A percentile compares a stretch with the other conserved stretches of the same genome.
These are phyloP conservation scores for Cercophora sp. DNA, from an alignment of 495 filamentous ascomycete species.

Conservation along the genomic window DNA sequence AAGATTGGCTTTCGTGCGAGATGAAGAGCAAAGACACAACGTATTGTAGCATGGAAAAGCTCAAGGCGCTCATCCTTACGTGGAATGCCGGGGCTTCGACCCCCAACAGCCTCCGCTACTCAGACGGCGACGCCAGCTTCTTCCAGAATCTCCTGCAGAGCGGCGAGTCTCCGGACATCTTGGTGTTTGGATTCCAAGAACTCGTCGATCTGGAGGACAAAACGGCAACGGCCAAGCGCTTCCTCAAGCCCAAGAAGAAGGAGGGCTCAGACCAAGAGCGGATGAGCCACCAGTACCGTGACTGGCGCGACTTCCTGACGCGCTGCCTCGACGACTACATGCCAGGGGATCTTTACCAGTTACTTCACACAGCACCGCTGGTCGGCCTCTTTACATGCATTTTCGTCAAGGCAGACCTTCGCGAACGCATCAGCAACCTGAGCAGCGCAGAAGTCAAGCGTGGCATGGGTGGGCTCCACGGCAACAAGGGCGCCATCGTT, in stretches of 20 bases:
- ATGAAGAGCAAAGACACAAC: constrained; percentile 80
- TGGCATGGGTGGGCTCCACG: constrained; percentile 88
- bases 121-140: constrained; percentile 64
- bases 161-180: constrained; percentile 75
- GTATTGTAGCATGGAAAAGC: constrained; percentile 79
- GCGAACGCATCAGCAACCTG: constrained; percentile 69
- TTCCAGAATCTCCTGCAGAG: constrained; percentile 68
- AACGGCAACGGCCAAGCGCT: constrained; percentile 74
- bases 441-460: constrained; percentile 82
- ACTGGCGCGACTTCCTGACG: constrained; percentile 86
- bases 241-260: constrained; percentile 81
- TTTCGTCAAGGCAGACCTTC: constrained; percentile 79
- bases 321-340: constrained; percentile 77
- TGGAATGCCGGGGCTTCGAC: constrained; percentile 97
- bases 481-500: constrained; percentile 95
- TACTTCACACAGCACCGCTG: constrained; percentile 82
- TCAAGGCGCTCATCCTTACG: constrained; percentile 74
- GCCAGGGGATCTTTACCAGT: constrained; percentile 74
- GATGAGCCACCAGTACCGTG: constrained; percentile 95
- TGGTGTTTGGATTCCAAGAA: constrained; percentile 97
- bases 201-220: constrained; percentile 96
- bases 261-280: constrained; percentile 85
- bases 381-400: constrained; percentile 95
- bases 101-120: constrained; percentile 70
- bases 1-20: constrained; percentile 86